phyloP scores from a whole-genome alignment of 1,284 basidiomycete genomes.

The Clitocybe nebularis region DNA sequence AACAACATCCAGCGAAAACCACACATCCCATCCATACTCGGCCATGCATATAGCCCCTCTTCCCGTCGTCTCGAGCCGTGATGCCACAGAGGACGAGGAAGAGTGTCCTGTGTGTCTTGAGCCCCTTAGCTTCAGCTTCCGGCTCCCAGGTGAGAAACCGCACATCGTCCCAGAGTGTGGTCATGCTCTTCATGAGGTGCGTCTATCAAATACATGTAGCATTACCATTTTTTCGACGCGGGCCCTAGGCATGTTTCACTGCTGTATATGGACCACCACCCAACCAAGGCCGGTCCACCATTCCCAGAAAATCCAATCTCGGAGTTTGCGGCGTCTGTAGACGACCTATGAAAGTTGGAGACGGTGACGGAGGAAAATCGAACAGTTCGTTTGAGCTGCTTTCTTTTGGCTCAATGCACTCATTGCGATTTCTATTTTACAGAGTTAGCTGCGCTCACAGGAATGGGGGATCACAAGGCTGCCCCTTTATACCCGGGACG shows the following conservation, averaged over 20 bases:
- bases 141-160: conserved; percentile 90
- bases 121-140: conserved; percentile 82
- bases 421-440: conserved; percentile 10
- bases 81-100: conserved; percentile 67
- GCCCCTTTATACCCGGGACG: conserved; percentile 64
- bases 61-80: conserved; percentile 64
- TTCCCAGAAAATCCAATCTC: conserved; percentile 72
- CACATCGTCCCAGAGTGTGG: conserved; percentile 96
- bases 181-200: conserved; percentile 92
- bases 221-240: conserved; percentile 10
- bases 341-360: conserved; percentile 89
- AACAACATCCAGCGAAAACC: conserved; percentile 28
- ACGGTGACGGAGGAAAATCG: conserved; percentile 74
- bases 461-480: conserved; percentile 67
- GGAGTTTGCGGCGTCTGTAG: conserved; percentile 97
- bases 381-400: conserved; percentile 66
- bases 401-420: not conserved
- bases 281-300: conserved; percentile 44
- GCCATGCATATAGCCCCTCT: conserved; percentile 56
- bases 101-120: conserved; percentile 92
- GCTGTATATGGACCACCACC: conserved; percentile 91
- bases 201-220: conserved; percentile 23
- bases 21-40: conserved; percentile 42
- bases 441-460: conserved; percentile 88
- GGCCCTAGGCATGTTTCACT: conserved; percentile 84